These are phyloP conservation scores for Trichoderma sp. DNA, from an alignment of 2,329 filamentous ascomycete genomes.

Conservation along the genomic window DNA sequence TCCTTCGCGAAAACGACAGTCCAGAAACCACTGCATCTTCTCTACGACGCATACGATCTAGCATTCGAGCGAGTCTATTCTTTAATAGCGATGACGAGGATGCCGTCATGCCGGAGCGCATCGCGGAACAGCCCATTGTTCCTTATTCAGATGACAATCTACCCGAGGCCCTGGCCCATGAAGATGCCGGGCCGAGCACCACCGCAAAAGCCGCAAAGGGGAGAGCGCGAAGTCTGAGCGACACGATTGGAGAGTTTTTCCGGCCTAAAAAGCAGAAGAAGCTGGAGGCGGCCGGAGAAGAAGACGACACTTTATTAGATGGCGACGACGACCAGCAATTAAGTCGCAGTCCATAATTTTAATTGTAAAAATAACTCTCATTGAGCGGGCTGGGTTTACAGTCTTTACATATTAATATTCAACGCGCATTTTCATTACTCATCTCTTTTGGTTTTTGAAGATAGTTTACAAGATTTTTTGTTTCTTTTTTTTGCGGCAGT, in stretches of 20 bases:
- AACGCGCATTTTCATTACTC: conserved; percentile 3
- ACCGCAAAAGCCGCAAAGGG: conserved; percentile 26
- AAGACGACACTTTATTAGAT: conserved; percentile 25
- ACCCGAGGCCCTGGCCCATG: conserved; percentile 23
- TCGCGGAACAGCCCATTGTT: conserved; percentile 22
- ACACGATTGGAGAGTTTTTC: conserved; percentile 42
- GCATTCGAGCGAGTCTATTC: conserved; percentile 53
- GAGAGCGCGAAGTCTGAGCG: conserved; percentile 41
- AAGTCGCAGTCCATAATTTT: conserved; percentile 5
- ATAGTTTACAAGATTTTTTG: background rate
- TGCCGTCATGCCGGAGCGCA: conserved; percentile 26
- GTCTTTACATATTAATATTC: conserved; percentile 6
- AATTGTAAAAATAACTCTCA: background rate
- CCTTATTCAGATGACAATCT: conserved; percentile 30
- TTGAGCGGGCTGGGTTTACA: background rate
- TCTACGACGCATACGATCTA: conserved; percentile 46
- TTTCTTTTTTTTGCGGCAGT: background rate
- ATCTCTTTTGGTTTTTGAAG: background rate
- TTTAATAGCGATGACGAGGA: conserved; percentile 45
- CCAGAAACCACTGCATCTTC: conserved; percentile 42
- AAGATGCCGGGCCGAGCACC: conserved; percentile 19
- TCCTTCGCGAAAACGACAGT: conserved; percentile 46
- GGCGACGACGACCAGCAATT: conserved; percentile 19
- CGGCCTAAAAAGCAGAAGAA: conserved; percentile 34
- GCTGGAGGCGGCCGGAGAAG: conserved; percentile 24